A percentile compares a stretch with the other conserved stretches of the same genome.
Conservation (phyloP, 495 filamentous ascomycete genomes). For the Annulohypoxylon stygium region DNA sequence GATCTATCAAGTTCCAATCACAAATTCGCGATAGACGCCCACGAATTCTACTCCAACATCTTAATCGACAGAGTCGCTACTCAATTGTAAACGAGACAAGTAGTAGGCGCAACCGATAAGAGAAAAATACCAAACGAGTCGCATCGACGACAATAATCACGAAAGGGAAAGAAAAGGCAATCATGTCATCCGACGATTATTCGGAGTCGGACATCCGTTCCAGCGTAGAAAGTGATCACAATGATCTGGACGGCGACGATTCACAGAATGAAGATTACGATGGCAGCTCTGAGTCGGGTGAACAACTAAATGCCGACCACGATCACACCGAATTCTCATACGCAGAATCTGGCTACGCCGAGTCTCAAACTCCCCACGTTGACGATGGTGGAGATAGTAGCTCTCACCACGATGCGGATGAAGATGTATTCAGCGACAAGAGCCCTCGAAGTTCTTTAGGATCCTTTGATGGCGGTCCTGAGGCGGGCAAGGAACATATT, state of each 20-base stretch:
- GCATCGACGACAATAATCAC: conserved; percentile 9
- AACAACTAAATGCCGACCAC: conserved; percentile 50
- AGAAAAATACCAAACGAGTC: conserved; percentile 21
- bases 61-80: conserved; percentile 51
- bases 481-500: conserved; percentile 35
- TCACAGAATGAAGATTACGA: conserved; percentile 18
- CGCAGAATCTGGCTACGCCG: conserved; percentile 24
- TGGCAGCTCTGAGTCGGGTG: conserved; percentile 54
- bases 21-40: conserved; percentile 61
- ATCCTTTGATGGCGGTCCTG: conserved; percentile 53
- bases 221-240: conserved; percentile 29
- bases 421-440: conserved; percentile 68
- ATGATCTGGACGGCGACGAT: conserved; percentile 10
- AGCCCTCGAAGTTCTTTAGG: conserved; percentile 62
- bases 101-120: conserved; percentile 24
- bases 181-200: conserved; percentile 10
- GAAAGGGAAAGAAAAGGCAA: neutral
- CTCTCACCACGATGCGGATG: conserved; percentile 64
- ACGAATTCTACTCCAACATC: conserved; percentile 56
- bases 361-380: conserved; percentile 39
- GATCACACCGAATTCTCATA: conserved; percentile 43
- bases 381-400: conserved; percentile 55
- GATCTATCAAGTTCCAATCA: conserved; percentile 47
- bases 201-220: conserved; percentile 23
- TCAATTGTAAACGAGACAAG: conserved; percentile 28